Evolutionary conservation across 176 grass and related monocot genomes (phyloP).

Genomic region (Musa itinerans): DNA sequence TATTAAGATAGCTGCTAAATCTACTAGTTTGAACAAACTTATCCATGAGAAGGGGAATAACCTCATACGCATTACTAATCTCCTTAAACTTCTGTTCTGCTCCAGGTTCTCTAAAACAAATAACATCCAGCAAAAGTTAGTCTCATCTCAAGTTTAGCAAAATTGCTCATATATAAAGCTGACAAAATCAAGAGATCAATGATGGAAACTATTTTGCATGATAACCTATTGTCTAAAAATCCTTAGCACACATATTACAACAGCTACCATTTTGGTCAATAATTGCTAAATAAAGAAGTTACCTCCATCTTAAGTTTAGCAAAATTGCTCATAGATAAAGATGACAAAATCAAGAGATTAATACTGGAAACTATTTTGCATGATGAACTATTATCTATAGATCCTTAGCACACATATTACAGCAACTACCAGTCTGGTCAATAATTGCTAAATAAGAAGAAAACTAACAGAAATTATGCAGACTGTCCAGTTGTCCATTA

Average conservation of each 20-base stretch:
- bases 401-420: not conserved
- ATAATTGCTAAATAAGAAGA: not conserved
- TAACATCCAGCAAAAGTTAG: not conserved
- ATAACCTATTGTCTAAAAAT: not conserved
- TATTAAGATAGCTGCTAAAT: slow-evolving; percentile 2
- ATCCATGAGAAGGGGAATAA: slow-evolving; percentile 24
- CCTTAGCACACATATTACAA: not conserved
- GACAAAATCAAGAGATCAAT: slow-evolving; percentile 28
- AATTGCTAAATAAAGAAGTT: not conserved
- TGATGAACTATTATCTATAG: not conserved
- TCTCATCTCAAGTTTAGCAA: not conserved
- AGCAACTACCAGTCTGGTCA: not conserved
- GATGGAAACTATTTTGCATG: slow-evolving; percentile 1
- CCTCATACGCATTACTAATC: slow-evolving; percentile 98
- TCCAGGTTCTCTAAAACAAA: slow-evolving; percentile 58
- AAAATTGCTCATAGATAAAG: not conserved
- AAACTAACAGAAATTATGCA: no score
- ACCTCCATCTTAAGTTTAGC: not conserved
- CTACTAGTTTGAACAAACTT: not conserved
- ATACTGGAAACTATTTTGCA: slow-evolving; percentile 1
- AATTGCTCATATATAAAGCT: not conserved
- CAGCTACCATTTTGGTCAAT: not conserved
- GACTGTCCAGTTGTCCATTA: no score
- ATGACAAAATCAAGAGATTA: slow-evolving; percentile 26
- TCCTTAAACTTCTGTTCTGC: slow-evolving; percentile 98